A percentile compares a stretch with the other conserved stretches of the same genome.
Evolutionary conservation across 257 asterid genomes (phyloP).

Genomic region (Perilla frutescens): DNA sequence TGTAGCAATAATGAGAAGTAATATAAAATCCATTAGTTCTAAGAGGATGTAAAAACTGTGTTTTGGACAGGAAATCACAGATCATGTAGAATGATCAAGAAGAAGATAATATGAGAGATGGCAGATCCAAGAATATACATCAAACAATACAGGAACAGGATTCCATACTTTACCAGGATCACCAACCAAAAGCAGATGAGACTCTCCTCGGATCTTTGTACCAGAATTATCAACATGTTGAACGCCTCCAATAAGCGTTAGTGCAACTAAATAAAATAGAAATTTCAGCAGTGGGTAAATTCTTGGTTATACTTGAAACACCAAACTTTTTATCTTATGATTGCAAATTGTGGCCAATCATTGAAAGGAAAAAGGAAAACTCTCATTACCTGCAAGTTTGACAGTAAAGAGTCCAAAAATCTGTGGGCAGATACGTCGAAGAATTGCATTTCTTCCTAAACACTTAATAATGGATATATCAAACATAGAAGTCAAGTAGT

Average conservation of each 20-base stretch:
- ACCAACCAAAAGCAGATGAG: slow-evolving; percentile 97
- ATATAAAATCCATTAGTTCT: not conserved
- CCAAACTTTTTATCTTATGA: slow-evolving; percentile 2
- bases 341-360: slow-evolving; percentile 15
- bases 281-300: slow-evolving; percentile 29
- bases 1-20: slow-evolving; percentile 14
- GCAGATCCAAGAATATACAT: slow-evolving; percentile 22
- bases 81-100: slow-evolving; percentile 9
- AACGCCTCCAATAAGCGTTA: slow-evolving; percentile 94
- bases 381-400: slow-evolving; percentile 87
- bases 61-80: slow-evolving; percentile 1
- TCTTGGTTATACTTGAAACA: slow-evolving; percentile 23
- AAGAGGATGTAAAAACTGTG: slow-evolving; percentile 1
- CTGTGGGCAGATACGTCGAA: slow-evolving; percentile 92
- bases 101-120: slow-evolving; percentile 26
- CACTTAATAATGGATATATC: slow-evolving; percentile 24
- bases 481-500: slow-evolving; percentile 17
- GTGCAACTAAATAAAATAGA: slow-evolving; percentile 65
- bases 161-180: slow-evolving; percentile 82
- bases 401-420: slow-evolving; percentile 97
- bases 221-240: slow-evolving; percentile 97
- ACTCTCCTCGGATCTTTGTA: slow-evolving; percentile 95
- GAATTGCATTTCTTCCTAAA: slow-evolving; percentile 93
- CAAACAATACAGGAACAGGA: slow-evolving; percentile 11
- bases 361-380: slow-evolving; percentile 22